A percentile compares a stretch with the other conserved stretches of the same genome.
These are phyloP conservation scores for Apiotrichum akiyoshidainum DNA, from an alignment of 1,284 basidiomycete genomes.

Conservation along the genomic window DNA sequence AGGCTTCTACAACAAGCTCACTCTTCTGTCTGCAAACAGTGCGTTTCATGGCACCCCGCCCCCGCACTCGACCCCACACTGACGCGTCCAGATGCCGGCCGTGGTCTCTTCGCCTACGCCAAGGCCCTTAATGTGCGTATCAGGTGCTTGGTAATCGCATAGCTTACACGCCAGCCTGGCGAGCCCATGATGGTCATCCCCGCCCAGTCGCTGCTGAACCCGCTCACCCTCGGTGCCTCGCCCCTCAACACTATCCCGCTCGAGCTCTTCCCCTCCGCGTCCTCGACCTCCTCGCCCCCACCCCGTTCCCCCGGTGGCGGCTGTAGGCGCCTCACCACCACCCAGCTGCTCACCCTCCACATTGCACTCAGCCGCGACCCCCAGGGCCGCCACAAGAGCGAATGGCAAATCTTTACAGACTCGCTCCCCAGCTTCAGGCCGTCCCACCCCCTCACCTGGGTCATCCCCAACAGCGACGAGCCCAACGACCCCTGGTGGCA, in stretches of 20 bases:
- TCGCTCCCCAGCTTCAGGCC: slow-evolving; percentile 66
- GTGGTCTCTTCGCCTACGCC: slow-evolving; percentile 23
- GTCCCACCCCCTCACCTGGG: slow-evolving; percentile 71
- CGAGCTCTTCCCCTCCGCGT: slow-evolving; percentile 32
- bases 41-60: neutral
- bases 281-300: slow-evolving; percentile 11
- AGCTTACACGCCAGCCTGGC: slow-evolving; percentile 52
- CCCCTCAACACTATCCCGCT: slow-evolving; percentile 31
- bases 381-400: slow-evolving; percentile 53
- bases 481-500: slow-evolving; percentile 26
- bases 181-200: slow-evolving; percentile 66
- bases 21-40: slow-evolving; percentile 8
- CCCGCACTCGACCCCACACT: neutral
- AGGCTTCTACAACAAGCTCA: slow-evolving; percentile 23
- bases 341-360: slow-evolving; percentile 62
- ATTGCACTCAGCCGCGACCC: slow-evolving; percentile 53
- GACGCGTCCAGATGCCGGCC: slow-evolving; percentile 18
- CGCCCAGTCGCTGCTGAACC: slow-evolving; percentile 65
- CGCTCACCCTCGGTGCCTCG: slow-evolving; percentile 56
- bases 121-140: slow-evolving; percentile 15
- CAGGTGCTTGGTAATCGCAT: neutral
- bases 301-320: slow-evolving; percentile 10
- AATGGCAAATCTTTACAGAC: slow-evolving; percentile 71
- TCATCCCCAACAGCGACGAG: slow-evolving; percentile 48
- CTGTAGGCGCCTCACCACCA: slow-evolving; percentile 40